These are phyloP conservation scores for Phaeodactylum tricornutum DNA, from an alignment of 108 stramenopile genomes.

Conservation along the genomic window DNA sequence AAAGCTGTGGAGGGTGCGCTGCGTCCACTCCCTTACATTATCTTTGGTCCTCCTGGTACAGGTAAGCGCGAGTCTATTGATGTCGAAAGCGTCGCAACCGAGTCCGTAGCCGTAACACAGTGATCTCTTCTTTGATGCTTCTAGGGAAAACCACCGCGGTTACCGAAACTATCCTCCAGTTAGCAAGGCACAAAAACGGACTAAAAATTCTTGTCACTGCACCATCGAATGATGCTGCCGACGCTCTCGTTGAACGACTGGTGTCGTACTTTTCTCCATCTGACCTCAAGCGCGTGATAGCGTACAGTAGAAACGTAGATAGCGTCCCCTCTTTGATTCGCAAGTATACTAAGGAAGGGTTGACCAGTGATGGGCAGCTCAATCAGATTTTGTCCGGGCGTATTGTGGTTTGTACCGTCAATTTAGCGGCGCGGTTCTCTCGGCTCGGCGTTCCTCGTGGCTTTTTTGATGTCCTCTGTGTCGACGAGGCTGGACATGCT, in stretches of 20 bases:
- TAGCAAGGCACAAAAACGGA: constrained; percentile 10
- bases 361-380: background rate
- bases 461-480: constrained; percentile 33
- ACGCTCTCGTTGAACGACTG: constrained; percentile 42
- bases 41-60: constrained; percentile 60
- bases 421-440: constrained; percentile 28
- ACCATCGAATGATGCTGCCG: constrained; percentile 51
- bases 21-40: constrained; percentile 43
- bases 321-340: constrained; percentile 25
- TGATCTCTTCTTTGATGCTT: no score
- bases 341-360: constrained; percentile 6
- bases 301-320: constrained; percentile 30
- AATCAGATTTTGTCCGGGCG: background rate
- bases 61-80: no score
- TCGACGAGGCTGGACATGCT: constrained; percentile 70
- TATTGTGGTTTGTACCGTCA: constrained; percentile 37
- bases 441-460: constrained; percentile 23
- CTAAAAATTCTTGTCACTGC: constrained; percentile 41
- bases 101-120: no score
- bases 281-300: constrained; percentile 40
- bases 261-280: constrained; percentile 18
- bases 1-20: constrained; percentile 14
- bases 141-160: constrained; percentile 52
- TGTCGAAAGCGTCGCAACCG: no score
- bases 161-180: constrained; percentile 48